These are phyloP conservation scores for Phytophthora brassicae DNA, from an alignment of 352 stramenopile genomes.

Conservation along the genomic window DNA sequence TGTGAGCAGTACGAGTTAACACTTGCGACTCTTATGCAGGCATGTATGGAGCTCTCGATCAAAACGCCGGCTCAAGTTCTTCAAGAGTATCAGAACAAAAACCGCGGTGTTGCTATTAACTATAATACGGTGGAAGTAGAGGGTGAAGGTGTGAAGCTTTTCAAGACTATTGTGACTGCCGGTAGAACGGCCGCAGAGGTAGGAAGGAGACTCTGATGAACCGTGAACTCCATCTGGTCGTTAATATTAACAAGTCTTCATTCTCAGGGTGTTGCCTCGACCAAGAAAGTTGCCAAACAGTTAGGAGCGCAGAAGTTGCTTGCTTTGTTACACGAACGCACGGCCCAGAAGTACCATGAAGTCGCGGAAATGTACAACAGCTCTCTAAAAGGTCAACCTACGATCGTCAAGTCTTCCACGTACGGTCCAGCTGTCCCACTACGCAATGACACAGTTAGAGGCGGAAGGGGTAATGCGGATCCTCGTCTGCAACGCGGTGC, in stretches of 20 bases:
- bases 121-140: constrained; percentile 74
- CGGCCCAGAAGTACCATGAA: constrained; percentile 50
- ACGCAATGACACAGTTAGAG: constrained; percentile 4
- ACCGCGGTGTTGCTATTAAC: constrained; percentile 78
- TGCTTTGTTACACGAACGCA: constrained; percentile 59
- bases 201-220: not conserved
- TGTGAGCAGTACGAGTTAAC: constrained; percentile 1
- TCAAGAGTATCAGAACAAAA: constrained; percentile 83
- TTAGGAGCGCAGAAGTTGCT: constrained; percentile 73
- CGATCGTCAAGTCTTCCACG: constrained; percentile 23
- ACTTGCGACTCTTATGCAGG: constrained; percentile 28
- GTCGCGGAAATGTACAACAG: constrained; percentile 79
- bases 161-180: constrained; percentile 81
- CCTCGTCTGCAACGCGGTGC: constrained; percentile 24
- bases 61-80: constrained; percentile 87
- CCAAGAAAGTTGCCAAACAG: constrained; percentile 85
- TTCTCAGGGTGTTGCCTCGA: constrained; percentile 62
- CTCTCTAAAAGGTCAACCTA: constrained; percentile 36
- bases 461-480: constrained; percentile 26
- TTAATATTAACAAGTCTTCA: constrained; percentile 10
- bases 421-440: constrained; percentile 20
- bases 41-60: constrained; percentile 74
- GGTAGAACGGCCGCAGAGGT: constrained; percentile 73
- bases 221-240: not conserved
- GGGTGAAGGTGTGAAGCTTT: constrained; percentile 57